Evolutionary conservation across 257 asterid genomes (phyloP).

Genomic region (Prunella vulgaris): DNA sequence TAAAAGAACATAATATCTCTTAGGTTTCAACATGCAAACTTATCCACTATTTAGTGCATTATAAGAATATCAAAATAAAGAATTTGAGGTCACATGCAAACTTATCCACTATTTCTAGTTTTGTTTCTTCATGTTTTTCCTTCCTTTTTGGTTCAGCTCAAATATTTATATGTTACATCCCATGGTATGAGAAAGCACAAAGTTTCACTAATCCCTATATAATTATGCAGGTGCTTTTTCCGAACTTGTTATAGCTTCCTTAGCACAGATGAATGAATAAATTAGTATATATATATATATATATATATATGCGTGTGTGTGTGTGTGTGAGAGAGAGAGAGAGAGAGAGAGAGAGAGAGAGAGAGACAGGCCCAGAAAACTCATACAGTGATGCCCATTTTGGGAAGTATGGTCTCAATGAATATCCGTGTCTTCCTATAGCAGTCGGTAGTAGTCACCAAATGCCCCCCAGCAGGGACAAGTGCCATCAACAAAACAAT

Average conservation of each 20-base stretch:
- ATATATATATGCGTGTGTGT: too few relatives aligned
- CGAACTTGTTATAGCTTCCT: background rate
- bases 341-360: too few relatives aligned
- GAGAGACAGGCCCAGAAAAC: constrained; percentile 13
- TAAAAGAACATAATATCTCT: constrained; percentile 12
- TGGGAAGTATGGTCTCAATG: constrained; percentile 79
- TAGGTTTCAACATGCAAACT: background rate
- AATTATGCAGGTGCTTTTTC: background rate
- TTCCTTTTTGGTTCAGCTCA: background rate
- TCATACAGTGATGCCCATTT: constrained; percentile 81
- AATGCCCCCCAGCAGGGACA: constrained; percentile 89
- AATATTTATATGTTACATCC: background rate
- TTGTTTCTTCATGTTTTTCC: background rate
- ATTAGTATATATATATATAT: background rate
- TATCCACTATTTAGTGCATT: background rate
- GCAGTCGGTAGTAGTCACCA: constrained; percentile 92
- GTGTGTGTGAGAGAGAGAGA: too few relatives aligned
- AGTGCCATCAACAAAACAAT: constrained; percentile 76
- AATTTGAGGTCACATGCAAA: background rate
- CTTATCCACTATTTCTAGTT: background rate
- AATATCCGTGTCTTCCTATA: constrained; percentile 82
- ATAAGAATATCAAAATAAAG: background rate
- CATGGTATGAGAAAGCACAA: background rate
- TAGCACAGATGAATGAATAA: background rate
- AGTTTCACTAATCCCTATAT: background rate